Evolutionary conservation across 345 rosid species (phyloP), one percentile per base, ranked within the genome.

Genomic region (thale cress (Arabidopsis thaliana)): DNA sequence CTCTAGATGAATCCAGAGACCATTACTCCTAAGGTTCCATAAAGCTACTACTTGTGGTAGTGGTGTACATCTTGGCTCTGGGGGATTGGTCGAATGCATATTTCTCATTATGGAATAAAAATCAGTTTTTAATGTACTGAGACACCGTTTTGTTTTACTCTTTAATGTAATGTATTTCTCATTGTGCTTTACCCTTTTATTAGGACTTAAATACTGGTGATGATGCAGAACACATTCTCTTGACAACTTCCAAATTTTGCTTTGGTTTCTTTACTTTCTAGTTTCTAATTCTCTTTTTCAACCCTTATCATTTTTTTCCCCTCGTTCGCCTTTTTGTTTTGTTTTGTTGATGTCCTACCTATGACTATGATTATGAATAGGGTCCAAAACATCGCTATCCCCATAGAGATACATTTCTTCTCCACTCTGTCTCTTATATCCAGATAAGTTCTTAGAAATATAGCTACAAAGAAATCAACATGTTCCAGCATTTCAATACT

Each of bases 171-270:
- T 28, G 30, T 28, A 28, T 28, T 28, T 1, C 30, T 28, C 30
- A 1, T 28, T 28, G 20, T 16, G 75, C 63, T 80, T 7, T 80
- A 81, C 71, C 87, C 87, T 20, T 83, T 81, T 22, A 38, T 59
- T 37, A 59, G 64, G 30, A 36, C 14, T 22, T 37, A 46, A 65
- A 42, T 3, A 63, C 16, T 33, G 10, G 10, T 16, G 28, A 46
- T n/a, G 30, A 65, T 28, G 25, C 10, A n/a, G 6, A 32, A 20
- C 30, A 32, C 30, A 45, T 64, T 16, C 38, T 65, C 41, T 45
- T 45, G 28, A 23, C 2, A 62, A 28, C 37, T 25, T 24, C 44
- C 6, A 22, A 23, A 22, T 41, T 38, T 60, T 16, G 12, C 23
- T 61, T 22, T 25, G 9, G 32, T 41, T 6, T 45, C n/a, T 6